phyloP scores from a whole-genome alignment of 352 stramenopile genomes.

The Phytophthora syringae region DNA sequence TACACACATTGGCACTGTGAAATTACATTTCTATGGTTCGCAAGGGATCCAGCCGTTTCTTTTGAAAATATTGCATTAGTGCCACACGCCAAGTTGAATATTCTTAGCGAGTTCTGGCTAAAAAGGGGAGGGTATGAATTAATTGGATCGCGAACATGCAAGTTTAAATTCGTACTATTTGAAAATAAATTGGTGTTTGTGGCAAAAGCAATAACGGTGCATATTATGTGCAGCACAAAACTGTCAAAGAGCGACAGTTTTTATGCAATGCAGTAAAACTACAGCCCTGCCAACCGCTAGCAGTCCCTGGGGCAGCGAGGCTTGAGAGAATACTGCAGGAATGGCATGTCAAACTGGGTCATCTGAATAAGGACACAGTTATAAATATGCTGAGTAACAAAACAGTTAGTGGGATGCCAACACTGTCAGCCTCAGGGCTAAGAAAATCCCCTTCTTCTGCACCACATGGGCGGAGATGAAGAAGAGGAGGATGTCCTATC shows the following conservation, averaged over 20 bases:
- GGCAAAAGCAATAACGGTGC: no score
- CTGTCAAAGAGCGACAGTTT: no score
- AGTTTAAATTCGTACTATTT: no score
- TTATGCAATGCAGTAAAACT: no score
- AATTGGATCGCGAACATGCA: neutral
- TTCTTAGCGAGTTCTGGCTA: slow-evolving; percentile 8
- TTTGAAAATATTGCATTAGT: no score
- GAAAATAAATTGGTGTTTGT: no score
- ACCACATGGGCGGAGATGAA: no score
- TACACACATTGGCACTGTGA: slow-evolving; percentile 11
- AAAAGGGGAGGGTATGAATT: slow-evolving; percentile 1
- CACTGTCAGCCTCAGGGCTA: neutral
- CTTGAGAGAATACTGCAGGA: neutral
- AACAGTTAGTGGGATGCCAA: neutral
- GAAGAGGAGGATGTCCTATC: slow-evolving; percentile 17
- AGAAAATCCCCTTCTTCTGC: slow-evolving; percentile 10
- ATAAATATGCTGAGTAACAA: neutral
- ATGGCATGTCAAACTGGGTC: neutral
- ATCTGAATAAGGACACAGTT: neutral
- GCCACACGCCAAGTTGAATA: slow-evolving; percentile 10
- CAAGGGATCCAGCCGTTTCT: slow-evolving; percentile 1
- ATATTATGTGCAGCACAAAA: no score
- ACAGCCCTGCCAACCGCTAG: neutral
- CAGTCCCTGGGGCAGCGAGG: neutral
- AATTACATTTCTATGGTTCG: slow-evolving; percentile 1